Evolutionary conservation across 2,329 filamentous ascomycete species (phyloP).

Genomic region (Cercospora berteroae): DNA sequence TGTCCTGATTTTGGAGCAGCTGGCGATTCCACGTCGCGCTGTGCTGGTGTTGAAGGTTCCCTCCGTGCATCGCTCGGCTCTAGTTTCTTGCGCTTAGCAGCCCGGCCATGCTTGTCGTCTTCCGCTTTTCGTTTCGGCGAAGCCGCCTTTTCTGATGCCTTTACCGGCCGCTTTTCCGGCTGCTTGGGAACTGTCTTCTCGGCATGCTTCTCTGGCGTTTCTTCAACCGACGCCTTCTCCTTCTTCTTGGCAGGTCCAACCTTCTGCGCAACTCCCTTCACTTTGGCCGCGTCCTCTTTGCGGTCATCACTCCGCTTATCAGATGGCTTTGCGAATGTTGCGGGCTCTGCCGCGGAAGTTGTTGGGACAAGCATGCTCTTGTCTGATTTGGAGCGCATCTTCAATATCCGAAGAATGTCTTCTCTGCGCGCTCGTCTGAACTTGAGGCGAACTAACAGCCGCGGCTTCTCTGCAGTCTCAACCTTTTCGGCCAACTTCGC

Average conservation of each 20-base stretch:
- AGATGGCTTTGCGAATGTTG: conserved; percentile 7
- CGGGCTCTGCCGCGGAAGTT: conserved; percentile 15
- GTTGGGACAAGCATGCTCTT: conserved; percentile 18
- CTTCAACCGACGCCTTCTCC: conserved; percentile 13
- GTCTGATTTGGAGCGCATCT: conserved; percentile 29
- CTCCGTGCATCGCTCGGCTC: conserved; percentile 23
- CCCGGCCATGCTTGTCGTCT: conserved; percentile 17
- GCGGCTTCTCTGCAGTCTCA: conserved; percentile 13
- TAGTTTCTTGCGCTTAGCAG: conserved; percentile 31
- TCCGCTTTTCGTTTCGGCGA: conserved; percentile 14
- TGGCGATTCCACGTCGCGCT: conserved; percentile 26
- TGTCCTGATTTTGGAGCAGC: conserved; percentile 23
- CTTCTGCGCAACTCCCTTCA: conserved; percentile 36
- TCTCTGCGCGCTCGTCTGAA: conserved; percentile 30
- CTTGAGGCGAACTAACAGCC: conserved; percentile 32
- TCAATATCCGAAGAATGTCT: conserved; percentile 33
- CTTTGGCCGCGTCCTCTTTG: conserved; percentile 20
- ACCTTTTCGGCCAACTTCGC: conserved; percentile 10
- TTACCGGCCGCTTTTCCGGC: conserved; percentile 13
- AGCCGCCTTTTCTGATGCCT: conserved; percentile 15
- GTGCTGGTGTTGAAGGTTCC: conserved; percentile 30
- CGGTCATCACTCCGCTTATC: conserved; percentile 20
- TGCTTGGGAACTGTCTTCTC: conserved; percentile 10
- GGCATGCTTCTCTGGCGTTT: conserved; percentile 6
- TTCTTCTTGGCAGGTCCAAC: conserved; percentile 28